Evolutionary conservation across 73 alveolate species (phyloP).

Genomic region (Tetrahymena elliotti): DNA sequence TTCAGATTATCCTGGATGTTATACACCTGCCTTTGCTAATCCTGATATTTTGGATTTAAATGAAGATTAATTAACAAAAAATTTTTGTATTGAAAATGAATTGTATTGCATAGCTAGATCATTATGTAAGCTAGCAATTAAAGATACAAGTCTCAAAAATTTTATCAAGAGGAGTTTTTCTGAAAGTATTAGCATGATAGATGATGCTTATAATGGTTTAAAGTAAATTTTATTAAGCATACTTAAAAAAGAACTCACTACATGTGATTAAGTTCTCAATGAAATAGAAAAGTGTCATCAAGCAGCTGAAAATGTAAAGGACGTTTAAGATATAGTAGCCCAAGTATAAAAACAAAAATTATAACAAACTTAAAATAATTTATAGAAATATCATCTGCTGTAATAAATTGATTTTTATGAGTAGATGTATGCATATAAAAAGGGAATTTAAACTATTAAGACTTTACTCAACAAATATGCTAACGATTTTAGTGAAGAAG

Average conservation of each 20-base stretch:
- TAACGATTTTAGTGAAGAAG: neutral
- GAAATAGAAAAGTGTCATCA: neutral
- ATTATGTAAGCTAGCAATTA: neutral
- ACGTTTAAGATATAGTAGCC: neutral
- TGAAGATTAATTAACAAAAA: neutral
- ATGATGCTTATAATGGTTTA: neutral
- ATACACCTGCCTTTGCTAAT: neutral
- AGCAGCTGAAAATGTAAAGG: neutral
- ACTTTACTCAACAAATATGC: neutral
- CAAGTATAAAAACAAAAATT: neutral
- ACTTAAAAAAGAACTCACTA: neutral
- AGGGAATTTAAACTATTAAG: neutral
- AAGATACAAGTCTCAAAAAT: neutral
- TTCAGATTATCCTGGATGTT: neutral
- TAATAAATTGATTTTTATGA: neutral
- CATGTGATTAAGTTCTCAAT: neutral
- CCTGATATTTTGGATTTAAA: neutral
- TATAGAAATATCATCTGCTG: neutral
- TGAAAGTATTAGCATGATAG: neutral
- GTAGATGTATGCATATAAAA: neutral
- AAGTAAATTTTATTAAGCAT: neutral
- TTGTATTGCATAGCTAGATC: neutral
- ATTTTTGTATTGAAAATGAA: neutral
- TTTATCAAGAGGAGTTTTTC: neutral
- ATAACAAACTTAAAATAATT: neutral